A percentile compares a stretch with the other conserved stretches of the same genome.
These are phyloP conservation scores for Apophysomyces ossiformis DNA, from an alignment of 371 early-diverging fungal species.

Conservation along the genomic window DNA sequence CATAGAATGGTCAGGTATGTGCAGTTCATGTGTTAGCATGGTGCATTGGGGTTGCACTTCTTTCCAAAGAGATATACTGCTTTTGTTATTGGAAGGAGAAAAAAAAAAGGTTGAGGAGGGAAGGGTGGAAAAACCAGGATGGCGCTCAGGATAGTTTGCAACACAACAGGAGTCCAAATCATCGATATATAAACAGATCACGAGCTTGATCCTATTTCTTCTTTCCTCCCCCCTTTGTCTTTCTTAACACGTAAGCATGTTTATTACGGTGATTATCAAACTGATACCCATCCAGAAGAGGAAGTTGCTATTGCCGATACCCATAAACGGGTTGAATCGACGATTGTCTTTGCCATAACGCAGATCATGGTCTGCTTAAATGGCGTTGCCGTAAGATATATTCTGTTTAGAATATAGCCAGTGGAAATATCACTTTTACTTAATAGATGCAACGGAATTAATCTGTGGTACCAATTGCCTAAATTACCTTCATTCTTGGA, in stretches of 20 bases:
- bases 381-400: too few species aligned
- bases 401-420: too few species aligned
- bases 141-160: not conserved
- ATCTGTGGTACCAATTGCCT: too few species aligned
- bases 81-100: not conserved
- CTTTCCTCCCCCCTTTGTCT: not conserved
- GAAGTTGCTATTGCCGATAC: not conserved
- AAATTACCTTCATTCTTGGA: too few species aligned
- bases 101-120: not conserved
- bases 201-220: constrained; percentile 1
- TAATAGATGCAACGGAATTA: too few species aligned
- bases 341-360: not conserved
- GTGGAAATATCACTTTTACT: too few species aligned
- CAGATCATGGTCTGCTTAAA: too few species aligned
- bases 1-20: constrained; percentile 16
- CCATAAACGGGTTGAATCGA: not conserved
- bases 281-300: too few species aligned
- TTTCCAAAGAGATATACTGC: not conserved
- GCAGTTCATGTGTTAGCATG: constrained; percentile 10
- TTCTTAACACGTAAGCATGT: not conserved
- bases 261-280: not conserved
- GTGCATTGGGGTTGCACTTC: not conserved
- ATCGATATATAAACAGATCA: constrained; percentile 7
- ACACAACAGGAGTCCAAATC: constrained; percentile 5
- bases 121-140: not conserved